Evolutionary conservation across 2,329 filamentous ascomycete genomes (phyloP).

Genomic region (Aspergillus quadrilineatus): DNA sequence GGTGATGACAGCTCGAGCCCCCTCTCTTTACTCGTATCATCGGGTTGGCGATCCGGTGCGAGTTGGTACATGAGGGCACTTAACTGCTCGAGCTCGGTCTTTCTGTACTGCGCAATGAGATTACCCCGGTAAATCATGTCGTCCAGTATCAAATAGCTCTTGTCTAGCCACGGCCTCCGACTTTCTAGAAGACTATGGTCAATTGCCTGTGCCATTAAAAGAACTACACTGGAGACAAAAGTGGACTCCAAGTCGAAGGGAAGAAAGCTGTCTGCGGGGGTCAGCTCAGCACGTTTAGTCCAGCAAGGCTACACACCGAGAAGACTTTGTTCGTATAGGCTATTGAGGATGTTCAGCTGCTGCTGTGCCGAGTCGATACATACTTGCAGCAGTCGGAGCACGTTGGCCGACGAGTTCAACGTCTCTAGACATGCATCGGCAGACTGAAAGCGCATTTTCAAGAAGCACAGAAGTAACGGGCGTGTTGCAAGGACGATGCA

Average conservation of each 20-base stretch:
- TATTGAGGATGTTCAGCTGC: constrained; percentile 45
- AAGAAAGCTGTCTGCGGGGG: constrained; percentile 47
- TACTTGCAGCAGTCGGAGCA: constrained; percentile 41
- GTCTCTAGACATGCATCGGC: constrained; percentile 29
- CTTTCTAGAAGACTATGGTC: constrained; percentile 39
- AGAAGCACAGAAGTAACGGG: constrained; percentile 46
- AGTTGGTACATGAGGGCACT: constrained; percentile 35
- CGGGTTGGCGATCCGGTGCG: constrained; percentile 11
- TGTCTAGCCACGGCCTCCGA: constrained; percentile 41
- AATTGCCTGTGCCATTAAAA: constrained; percentile 41
- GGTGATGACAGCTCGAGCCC: background rate
- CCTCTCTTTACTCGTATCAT: background rate
- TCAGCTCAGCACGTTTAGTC: background rate
- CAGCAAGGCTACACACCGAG: constrained; percentile 39
- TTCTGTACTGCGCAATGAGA: constrained; percentile 46
- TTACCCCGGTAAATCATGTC: constrained; percentile 51
- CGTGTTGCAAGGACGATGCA: constrained; percentile 44
- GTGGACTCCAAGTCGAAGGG: constrained; percentile 50
- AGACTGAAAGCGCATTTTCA: constrained; percentile 37
- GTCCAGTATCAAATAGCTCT: constrained; percentile 46
- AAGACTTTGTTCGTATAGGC: constrained; percentile 48
- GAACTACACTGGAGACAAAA: constrained; percentile 46
- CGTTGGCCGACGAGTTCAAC: constrained; percentile 38
- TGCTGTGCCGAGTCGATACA: constrained; percentile 47
- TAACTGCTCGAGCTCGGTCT: constrained; percentile 47